Evolutionary conservation across 768 basidiomycete genomes (phyloP), one percentile per base, ranked within the genome.

Genomic region (Phaffia australis): DNA sequence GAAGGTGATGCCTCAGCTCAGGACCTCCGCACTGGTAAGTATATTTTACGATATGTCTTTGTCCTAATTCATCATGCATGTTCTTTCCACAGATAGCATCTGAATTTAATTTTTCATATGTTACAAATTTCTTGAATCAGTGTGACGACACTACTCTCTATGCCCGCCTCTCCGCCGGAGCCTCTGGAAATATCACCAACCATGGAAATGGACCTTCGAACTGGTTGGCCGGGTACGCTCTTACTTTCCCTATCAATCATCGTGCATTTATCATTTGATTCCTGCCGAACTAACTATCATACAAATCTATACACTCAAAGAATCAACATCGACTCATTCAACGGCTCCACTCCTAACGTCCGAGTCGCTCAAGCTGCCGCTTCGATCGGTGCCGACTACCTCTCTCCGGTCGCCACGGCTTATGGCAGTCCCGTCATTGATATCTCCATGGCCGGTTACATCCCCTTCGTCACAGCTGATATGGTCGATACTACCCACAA

Each of bases 401-500:
- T 89, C 23, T 88, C 87, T 1, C 83, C 87, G 29, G 78, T 79
- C 8, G 84, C 81, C 14, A 77, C 76, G 14, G 77, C 78, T 15
- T 75, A 74, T 59, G 68, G 79, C 30, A 79, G 81, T 1, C 64
- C 63, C 56, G 66, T 49, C 52, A 59, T 65, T n/a, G 83, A 84
- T 69, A 80, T 81, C 0, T 74, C 75, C 15, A 73, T 78, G 60
- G 74, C 74, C 3, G 82, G 79, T 4, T 83, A 79, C 68, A 74
- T 80, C 58, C 75, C 81, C 3, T 87, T 88, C 71, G 83, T 83
- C 0, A 87, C 85, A 2, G 77, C 80, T 73, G 81, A 79, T 25
- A 87, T 89, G 87, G 80, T 89, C 30, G 78, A 80, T 54, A 78
- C 80, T 60, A 83, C 87, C 0, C 88, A 88, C 66, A 68, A 79